Evolutionary conservation across 345 rosid genomes (phyloP), one percentile per base, ranked within the genome.

Genomic region (Sapria himalayana): DNA sequence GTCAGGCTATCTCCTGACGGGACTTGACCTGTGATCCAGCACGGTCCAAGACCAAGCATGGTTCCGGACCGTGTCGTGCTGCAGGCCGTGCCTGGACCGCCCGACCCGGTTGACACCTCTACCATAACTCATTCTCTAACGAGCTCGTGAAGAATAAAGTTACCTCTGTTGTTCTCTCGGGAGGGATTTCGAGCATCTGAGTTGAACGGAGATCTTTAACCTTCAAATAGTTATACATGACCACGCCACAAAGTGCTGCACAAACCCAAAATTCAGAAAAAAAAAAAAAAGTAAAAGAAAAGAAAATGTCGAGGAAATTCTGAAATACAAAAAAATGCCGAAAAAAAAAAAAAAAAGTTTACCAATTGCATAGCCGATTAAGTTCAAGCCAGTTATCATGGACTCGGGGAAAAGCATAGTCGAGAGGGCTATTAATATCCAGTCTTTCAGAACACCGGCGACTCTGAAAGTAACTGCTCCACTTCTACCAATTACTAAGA

Each of bases 381-480:
- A 81, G 49, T 89, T 89, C 41, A 89, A 62, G 55, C 94, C 86
- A 3, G 96, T 85, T 56, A 85, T 85, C 19, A 82, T 65, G 27
- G 97, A 81, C 59, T 86, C 97, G 0, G 94, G 94, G 39, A 81
- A 81, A 52, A 86, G 61, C 54, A 86, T 73, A 2, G 92, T 81
- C 13, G 94, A 85, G 52, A 85, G 94, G 42, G 94, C 97, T 50
- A 81, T 81, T 37, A 89, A 63, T 60, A 82, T 89, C 95, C 98
- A 89, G 57, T 82, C 98, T 61, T 82, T 89, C 25, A 89, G 67
- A 49, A 82, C 95, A 31, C 98, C 95, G 46, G 94, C 98, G 47
- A 89, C 98, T 44, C 94, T 71, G 44, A 82, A 65, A 16, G 93
- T 82, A 35, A 89, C 86, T 0, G 98, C 98, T 41, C 95, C 94